Evolutionary conservation across 1,284 basidiomycete genomes (phyloP), one percentile per base, ranked within the genome.

Genomic region (Fistulinella cinereoalba): DNA sequence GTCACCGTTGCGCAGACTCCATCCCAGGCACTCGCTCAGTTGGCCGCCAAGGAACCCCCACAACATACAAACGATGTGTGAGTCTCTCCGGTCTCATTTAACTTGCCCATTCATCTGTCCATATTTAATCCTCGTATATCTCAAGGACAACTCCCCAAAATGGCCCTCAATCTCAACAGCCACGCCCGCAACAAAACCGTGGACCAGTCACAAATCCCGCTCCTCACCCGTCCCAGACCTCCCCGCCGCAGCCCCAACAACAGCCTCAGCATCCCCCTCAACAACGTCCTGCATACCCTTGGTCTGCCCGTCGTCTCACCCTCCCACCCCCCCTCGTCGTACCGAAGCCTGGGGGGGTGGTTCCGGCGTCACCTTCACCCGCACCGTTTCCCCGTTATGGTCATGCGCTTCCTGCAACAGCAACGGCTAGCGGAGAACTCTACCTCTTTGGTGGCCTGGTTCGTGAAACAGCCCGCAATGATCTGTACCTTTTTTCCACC

Each of bases 381-480:
- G 82, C 83, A 19, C 97, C 97, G 0, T 99, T 99, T 69, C 97
- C 97, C 13, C 86, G 97, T 45, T 99, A 99, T 64, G 97, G 97
- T 11, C 92, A 97, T 61, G 90, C 95, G 3, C 81, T 97, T n/a
- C 96, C 97, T 19, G 81, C 91, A 12, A 83, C 81, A 37, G 83
- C 91, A 2, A 88, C 88, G 11, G 65, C 81, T 16, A 81, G 76
- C 7, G 96, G 96, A 21, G 95, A 99, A 61, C 82, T 99, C 55
- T 95, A 94, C 69, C 79, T 99, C 49, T 99, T 99, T 61, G 97
- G 97, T 57, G 97, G 97, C 54, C 84, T 99, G 43, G 95, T 99
- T 15, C 82, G 88, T 34, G 96, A 99, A 64, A 75, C 81, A 27
- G 88, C 95, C 41, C 82, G 88, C 55, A 98, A 98, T 70, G 97